Conservation (phyloP, 495 filamentous ascomycete genomes). For the Hapsidospora chrysogenum region DNA sequence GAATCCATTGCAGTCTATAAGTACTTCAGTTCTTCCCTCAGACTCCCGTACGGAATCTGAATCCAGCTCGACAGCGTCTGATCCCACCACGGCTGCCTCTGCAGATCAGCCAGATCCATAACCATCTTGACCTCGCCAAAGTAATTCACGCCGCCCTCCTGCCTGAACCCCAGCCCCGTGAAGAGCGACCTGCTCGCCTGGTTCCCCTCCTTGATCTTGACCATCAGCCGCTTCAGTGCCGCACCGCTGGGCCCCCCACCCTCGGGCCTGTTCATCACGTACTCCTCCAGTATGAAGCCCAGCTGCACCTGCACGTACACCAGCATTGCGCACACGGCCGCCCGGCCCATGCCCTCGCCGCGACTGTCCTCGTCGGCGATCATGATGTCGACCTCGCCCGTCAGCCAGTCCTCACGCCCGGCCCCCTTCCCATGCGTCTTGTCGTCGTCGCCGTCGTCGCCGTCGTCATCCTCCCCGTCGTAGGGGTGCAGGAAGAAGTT, state of each 20-base stretch:
- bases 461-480: too few relatives aligned
- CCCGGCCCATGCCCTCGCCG: slow-evolving; percentile 47
- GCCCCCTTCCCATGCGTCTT: neutral
- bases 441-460: slow-evolving; percentile 6
- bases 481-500: slow-evolving; percentile 59
- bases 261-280: slow-evolving; percentile 9
- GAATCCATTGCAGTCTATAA: too few relatives aligned
- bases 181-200: slow-evolving; percentile 24
- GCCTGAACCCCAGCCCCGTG: slow-evolving; percentile 23
- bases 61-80: neutral
- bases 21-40: neutral
- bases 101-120: slow-evolving; percentile 17
- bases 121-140: slow-evolving; percentile 32
- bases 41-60: neutral
- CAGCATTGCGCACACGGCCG: slow-evolving; percentile 50
- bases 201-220: slow-evolving; percentile 27
- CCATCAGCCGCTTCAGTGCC: slow-evolving; percentile 21
- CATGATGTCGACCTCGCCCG: slow-evolving; percentile 79
- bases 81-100: neutral
- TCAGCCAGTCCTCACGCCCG: neutral
- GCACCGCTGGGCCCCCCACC: neutral
- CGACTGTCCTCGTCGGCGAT: slow-evolving; percentile 46
- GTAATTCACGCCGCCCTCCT: slow-evolving; percentile 27
- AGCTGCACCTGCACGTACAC: slow-evolving; percentile 37
- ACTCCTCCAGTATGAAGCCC: slow-evolving; percentile 41